Evolutionary conservation across 2,329 filamentous ascomycete species (phyloP).

Genomic region (Claviceps purpurea): DNA sequence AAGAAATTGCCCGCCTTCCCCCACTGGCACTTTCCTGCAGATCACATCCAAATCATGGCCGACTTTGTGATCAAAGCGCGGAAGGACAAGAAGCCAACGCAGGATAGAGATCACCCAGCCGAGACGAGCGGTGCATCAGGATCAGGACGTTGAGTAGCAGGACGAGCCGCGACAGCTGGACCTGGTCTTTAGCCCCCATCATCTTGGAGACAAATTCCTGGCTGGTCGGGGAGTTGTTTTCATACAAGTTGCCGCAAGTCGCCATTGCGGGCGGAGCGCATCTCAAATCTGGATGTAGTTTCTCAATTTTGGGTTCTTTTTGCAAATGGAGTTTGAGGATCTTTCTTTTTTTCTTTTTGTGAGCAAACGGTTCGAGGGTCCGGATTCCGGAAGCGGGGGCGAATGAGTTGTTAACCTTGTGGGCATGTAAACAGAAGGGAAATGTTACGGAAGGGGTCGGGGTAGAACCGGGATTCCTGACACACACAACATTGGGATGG

Average conservation of each 20-base stretch:
- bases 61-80: conserved; percentile 81
- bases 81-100: conserved; percentile 62
- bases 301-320: conserved; percentile 22
- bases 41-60: conserved; percentile 80
- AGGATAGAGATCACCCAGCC: conserved; percentile 41
- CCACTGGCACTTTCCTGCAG: conserved; percentile 86
- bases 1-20: conserved; percentile 83
- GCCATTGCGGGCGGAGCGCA: neutral
- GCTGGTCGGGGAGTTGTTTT: conserved; percentile 3
- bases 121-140: conserved; percentile 38
- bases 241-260: conserved; percentile 1
- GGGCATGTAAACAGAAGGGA: conserved; percentile 10
- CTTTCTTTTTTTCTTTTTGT: neutral
- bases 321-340: conserved; percentile 25
- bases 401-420: conserved; percentile 4
- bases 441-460: neutral
- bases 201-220: neutral
- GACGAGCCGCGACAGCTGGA: conserved; percentile 1
- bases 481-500: neutral
- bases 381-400: conserved; percentile 4
- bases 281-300: conserved; percentile 25
- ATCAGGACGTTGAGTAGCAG: conserved; percentile 14
- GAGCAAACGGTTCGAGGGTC: conserved; percentile 3
- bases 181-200: neutral
- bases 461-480: neutral